Conservation (phyloP, 192 early-diverging fungal genomes). For the Coemansia sp. region DNA sequence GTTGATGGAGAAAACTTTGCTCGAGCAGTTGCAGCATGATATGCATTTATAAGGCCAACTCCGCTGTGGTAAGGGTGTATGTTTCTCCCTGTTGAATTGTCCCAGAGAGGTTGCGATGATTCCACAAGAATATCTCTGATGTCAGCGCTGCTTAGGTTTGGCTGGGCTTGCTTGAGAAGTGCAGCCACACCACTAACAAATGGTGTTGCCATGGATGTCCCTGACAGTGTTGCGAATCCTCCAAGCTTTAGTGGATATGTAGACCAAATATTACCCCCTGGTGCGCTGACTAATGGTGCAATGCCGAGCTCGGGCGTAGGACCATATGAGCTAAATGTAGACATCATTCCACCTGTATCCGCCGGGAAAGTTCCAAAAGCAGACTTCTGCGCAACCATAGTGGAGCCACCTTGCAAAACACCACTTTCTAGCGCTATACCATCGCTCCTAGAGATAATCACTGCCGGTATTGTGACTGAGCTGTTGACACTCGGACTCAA, state of each 20-base stretch:
- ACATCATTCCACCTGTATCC: conserved; percentile 25
- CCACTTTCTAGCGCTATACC: conserved; percentile 34
- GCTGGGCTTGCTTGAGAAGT: conserved; percentile 58
- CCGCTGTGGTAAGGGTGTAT: conserved; percentile 58
- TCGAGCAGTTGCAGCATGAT: conserved; percentile 58
- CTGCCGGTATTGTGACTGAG: conserved; percentile 45
- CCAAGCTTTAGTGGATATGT: conserved; percentile 55
- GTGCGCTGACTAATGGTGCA: conserved; percentile 62
- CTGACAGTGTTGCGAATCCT: conserved; percentile 54
- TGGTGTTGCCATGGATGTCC: conserved; percentile 83
- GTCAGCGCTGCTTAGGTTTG: conserved; percentile 25
- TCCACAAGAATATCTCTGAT: conserved; percentile 46
- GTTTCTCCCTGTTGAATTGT: conserved; percentile 36
- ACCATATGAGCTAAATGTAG: conserved; percentile 66
- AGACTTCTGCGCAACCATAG: conserved; percentile 7
- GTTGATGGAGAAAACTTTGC: conserved; percentile 57
- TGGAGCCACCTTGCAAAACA: conserved; percentile 3
- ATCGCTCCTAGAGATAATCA: conserved; percentile 45
- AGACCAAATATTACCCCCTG: conserved; percentile 70
- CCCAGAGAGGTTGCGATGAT: conserved; percentile 56
- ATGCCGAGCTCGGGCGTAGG: conserved; percentile 61
- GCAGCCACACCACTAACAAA: conserved; percentile 69
- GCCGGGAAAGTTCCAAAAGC: conserved; percentile 12
- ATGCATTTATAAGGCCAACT: conserved; percentile 74
- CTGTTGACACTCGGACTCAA: conserved; percentile 25